Percentiles rank a stretch among this genome's conserved stretches.
Conservation (phyloP, 345 rosid genomes). For the Mercurialis annua region DNA sequence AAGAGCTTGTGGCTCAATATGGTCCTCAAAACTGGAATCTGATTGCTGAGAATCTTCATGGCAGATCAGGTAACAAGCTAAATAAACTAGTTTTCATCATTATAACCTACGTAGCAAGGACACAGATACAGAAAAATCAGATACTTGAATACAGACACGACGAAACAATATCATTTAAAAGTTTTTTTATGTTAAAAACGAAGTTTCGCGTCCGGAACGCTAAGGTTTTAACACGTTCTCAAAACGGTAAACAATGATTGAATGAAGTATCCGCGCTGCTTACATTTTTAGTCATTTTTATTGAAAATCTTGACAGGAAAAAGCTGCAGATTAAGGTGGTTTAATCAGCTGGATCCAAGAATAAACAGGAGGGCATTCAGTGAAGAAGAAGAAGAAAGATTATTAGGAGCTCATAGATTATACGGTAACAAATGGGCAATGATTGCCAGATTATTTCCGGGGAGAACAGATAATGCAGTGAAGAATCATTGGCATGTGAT, state of each 20-base stretch:
- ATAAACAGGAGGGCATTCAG: conserved; percentile 71
- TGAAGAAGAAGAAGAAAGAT: conserved; percentile 82
- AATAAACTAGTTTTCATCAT: too few relatives aligned
- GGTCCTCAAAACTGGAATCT: conserved; percentile 98
- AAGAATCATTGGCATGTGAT: conserved; percentile 98
- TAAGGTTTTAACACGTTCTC: too few relatives aligned
- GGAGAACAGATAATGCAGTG: conserved; percentile 91
- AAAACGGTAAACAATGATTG: too few relatives aligned
- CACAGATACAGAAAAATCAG: too few relatives aligned
- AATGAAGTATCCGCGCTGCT: too few relatives aligned
- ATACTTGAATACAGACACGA: too few relatives aligned
- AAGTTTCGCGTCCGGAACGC: too few relatives aligned
- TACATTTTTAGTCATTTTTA: too few relatives aligned
- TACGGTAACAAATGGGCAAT: conserved; percentile 93
- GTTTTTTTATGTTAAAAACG: too few relatives aligned
- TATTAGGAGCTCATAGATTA: conserved; percentile 59
- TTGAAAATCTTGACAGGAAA: too few relatives aligned
- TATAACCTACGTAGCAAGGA: too few relatives aligned
- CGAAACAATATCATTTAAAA: too few relatives aligned
- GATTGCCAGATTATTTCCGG: conserved; percentile 80
- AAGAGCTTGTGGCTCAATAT: conserved; percentile 63
- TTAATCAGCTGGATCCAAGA: conserved; percentile 88
- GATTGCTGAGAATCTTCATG: conserved; percentile 76
- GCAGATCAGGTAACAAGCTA: conserved; percentile 96
- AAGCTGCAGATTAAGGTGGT: conserved; percentile 96